Evolutionary conservation across 257 asterid species (phyloP).

Genomic region (Parsonsia alboflavescens): DNA sequence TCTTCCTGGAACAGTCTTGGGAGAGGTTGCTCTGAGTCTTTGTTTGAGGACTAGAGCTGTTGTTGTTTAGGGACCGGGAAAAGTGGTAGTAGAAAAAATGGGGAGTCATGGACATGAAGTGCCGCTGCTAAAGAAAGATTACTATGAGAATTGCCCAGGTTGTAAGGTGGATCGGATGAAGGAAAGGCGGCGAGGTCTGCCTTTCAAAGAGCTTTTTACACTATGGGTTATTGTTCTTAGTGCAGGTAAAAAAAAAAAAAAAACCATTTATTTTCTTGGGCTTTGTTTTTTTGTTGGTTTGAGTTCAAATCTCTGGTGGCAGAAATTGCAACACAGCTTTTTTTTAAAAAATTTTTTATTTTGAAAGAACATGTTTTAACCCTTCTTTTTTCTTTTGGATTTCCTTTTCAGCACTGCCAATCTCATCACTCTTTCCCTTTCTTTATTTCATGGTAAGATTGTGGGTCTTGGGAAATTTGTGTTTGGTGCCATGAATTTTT

Average conservation of each 20-base stretch:
- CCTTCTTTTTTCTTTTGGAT: not conserved
- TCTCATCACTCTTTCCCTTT: slow-evolving; percentile 26
- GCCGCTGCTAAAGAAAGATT: slow-evolving; percentile 20
- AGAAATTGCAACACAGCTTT: no score
- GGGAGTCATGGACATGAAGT: slow-evolving; percentile 4
- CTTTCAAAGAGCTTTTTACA: slow-evolving; percentile 31
- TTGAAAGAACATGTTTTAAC: not conserved
- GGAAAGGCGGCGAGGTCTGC: slow-evolving; percentile 29
- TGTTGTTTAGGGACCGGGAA: no score
- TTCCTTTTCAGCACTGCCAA: slow-evolving; percentile 22
- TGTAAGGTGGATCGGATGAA: slow-evolving; percentile 39
- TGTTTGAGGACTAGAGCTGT: no score
- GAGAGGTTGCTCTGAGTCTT: no score
- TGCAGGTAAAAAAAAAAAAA: slow-evolving; percentile 20
- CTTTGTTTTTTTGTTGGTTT: not conserved
- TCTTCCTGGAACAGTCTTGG: no score
- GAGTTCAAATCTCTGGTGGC: not conserved
- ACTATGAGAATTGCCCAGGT: slow-evolving; percentile 41
- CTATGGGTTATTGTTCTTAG: slow-evolving; percentile 44
- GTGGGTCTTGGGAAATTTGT: not conserved
- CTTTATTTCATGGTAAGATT: slow-evolving; percentile 24
- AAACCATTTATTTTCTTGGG: not conserved
- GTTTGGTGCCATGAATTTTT: no score
- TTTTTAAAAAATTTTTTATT: no score
- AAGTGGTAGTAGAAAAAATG: slow-evolving; percentile 1